phyloP scores from a whole-genome alignment of 108 stramenopile genomes.

The Schizochytrium sp. region DNA sequence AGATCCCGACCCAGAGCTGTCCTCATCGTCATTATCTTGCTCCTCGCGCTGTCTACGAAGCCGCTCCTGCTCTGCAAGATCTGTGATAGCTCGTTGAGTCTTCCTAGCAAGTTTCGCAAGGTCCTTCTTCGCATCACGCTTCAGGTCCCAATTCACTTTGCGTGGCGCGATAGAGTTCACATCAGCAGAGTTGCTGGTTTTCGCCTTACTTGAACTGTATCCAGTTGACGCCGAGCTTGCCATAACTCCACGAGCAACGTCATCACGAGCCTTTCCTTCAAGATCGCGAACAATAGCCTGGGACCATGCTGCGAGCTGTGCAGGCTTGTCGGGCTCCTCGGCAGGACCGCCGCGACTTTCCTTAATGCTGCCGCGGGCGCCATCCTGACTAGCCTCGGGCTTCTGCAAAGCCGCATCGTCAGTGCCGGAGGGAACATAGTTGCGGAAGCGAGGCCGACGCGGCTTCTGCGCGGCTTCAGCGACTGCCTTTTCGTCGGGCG shows the following conservation, averaged over 20 bases:
- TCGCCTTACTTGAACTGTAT: too few species aligned
- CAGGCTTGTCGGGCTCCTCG: too few species aligned
- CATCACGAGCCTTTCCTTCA: too few species aligned
- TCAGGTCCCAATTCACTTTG: not conserved
- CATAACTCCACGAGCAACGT: too few species aligned
- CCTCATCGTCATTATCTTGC: not conserved
- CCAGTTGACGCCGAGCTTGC: too few species aligned
- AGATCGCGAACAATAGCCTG: too few species aligned
- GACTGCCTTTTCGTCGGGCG: not conserved
- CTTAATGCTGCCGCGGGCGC: not conserved
- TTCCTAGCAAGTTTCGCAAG: not conserved
- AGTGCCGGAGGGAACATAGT: constrained; percentile 1
- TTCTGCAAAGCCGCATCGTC: not conserved
- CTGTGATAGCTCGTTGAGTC: not conserved
- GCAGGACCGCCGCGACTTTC: not conserved
- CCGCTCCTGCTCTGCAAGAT: constrained; percentile 1
- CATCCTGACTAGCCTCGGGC: not conserved
- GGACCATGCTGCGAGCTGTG: too few species aligned
- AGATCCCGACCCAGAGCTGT: not conserved
- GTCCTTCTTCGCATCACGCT: not conserved
- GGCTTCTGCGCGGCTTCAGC: not conserved
- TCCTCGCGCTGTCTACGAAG: not conserved
- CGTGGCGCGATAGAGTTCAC: not conserved
- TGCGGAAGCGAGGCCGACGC: constrained; percentile 23
- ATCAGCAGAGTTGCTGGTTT: not conserved